Conservation (phyloP, 2,329 filamentous ascomycete genomes). For the Penicillium sp. region DNA sequence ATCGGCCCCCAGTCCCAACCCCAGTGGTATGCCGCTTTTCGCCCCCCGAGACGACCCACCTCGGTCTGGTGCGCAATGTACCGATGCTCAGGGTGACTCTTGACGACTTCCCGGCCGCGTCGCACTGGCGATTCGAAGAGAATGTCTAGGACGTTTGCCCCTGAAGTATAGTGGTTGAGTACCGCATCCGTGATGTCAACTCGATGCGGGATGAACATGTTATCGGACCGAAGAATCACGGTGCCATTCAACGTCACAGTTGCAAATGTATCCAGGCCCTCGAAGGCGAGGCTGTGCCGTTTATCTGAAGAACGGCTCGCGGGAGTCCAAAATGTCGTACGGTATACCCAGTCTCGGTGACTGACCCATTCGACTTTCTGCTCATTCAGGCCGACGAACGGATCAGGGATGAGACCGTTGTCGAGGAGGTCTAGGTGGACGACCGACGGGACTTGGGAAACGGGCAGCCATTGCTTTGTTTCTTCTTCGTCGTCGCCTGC, state of each 20-base stretch:
- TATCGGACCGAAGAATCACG: conserved; percentile 70
- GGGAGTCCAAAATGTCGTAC: conserved; percentile 59
- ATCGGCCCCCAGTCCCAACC: conserved; percentile 75
- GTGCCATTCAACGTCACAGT: conserved; percentile 71
- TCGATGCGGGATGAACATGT: conserved; percentile 78
- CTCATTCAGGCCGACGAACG: conserved; percentile 77
- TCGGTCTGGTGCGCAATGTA: conserved; percentile 55
- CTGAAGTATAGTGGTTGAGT: conserved; percentile 44
- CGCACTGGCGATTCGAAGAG: conserved; percentile 54
- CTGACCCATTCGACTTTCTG: conserved; percentile 75
- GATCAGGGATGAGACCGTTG: conserved; percentile 54
- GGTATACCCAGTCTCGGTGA: conserved; percentile 73
- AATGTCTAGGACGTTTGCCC: conserved; percentile 51
- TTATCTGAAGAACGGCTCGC: conserved; percentile 46
- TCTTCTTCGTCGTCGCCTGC: conserved; percentile 32
- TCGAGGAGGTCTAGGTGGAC: conserved; percentile 48
- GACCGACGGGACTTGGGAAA: conserved; percentile 44
- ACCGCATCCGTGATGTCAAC: conserved; percentile 64
- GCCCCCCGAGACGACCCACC: conserved; percentile 52
- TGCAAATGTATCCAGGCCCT: conserved; percentile 80
- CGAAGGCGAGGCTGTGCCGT: conserved; percentile 69
- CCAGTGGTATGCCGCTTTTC: conserved; percentile 74
- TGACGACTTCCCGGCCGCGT: conserved; percentile 48
- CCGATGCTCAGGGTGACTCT: conserved; percentile 50
- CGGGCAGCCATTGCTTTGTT: conserved; percentile 39